Base-by-base conservation (phyloP, 1,284 basidiomycete genomes). In the Xerocomus amazonicus region DNA sequence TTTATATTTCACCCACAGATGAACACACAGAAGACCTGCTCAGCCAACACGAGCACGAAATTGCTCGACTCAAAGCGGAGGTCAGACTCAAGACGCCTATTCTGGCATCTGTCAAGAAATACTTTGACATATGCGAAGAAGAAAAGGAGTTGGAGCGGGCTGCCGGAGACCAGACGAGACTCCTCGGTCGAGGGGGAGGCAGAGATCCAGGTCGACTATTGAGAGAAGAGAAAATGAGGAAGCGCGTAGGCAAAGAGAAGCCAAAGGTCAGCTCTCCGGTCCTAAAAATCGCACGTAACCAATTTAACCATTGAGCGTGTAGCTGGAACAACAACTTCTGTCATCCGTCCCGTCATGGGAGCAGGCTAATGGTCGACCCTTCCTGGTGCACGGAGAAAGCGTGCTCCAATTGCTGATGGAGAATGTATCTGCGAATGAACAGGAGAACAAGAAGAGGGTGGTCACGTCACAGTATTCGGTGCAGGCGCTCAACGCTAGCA, bases 201-300 rank as follows among this genome's bases (percentile, higher is more conserved):
- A 76, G 92, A 49, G 88, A 85, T 77, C 90, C 79, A 49, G 90
- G 80, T 45, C 76, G 81, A 54, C 69, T 99, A 42, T 71, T 99
- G 42, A 78, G 92, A 42, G 96, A 99, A 70, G 96, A 98, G 73
- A 97, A 97, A 79, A 93, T 97, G 87, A 80, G 96, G 47, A 99
- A 97, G 70, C 77, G 95, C 10, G 92, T 99, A n/a, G 80, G 80
- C 55, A 89, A 92, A 65, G 87, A 97, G 71, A 98, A 97, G 68
- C 96, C 96, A 23, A 83, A 90, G 64, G 94, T 96, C 61, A 53
- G 85, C 55, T 35, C 28, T 35, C 6, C 13, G 19, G 2, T 28
- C 66, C n/a, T 47, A 7, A 33, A 23, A 10, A 9, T 41, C 33
- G 35, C 45, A 47, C 9, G 8, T 32, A 41, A 12, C 14, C 43